Evolutionary conservation across 2,329 filamentous ascomycete genomes (phyloP).

Genomic region (Diaporthe citrichinensis): DNA sequence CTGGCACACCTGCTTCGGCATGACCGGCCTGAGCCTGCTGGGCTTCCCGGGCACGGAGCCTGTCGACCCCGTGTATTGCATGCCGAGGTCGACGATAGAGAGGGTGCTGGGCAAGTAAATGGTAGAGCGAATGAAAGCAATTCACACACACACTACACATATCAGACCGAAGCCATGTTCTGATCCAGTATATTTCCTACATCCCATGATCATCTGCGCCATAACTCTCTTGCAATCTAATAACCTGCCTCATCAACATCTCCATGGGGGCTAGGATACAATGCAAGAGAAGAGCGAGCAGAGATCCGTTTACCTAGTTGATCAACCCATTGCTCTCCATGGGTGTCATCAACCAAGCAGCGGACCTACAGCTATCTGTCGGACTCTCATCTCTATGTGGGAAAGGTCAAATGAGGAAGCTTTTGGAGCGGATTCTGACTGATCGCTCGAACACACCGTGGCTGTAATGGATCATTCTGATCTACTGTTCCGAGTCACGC

Average conservation of each 20-base stretch:
- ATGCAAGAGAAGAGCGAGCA: constrained; percentile 73
- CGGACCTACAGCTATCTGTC: background rate
- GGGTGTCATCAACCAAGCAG: constrained; percentile 35
- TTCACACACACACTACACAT: background rate
- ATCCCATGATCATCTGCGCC: background rate
- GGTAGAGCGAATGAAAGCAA: constrained; percentile 18
- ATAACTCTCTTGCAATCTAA: constrained; percentile 76
- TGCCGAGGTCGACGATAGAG: constrained; percentile 77
- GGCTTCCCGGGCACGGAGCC: constrained; percentile 81
- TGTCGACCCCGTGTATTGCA: constrained; percentile 90
- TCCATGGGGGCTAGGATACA: constrained; percentile 76
- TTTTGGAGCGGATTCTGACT: background rate
- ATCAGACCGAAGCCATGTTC: constrained; percentile 25
- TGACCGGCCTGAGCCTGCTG: constrained; percentile 89
- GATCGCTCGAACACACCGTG: background rate
- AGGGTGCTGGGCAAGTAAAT: constrained; percentile 65
- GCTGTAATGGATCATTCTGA: background rate
- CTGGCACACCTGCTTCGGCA: constrained; percentile 92
- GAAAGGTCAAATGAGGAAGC: background rate
- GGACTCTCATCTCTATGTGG: no score
- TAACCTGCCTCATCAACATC: constrained; percentile 68
- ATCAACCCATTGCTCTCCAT: constrained; percentile 9
- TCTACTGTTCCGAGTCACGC: background rate
- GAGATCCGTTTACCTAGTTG: constrained; percentile 33
- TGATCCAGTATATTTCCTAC: constrained; percentile 15